phyloP scores from a whole-genome alignment of 2,329 filamentous ascomycete species.

The Monilinia fructicola region DNA sequence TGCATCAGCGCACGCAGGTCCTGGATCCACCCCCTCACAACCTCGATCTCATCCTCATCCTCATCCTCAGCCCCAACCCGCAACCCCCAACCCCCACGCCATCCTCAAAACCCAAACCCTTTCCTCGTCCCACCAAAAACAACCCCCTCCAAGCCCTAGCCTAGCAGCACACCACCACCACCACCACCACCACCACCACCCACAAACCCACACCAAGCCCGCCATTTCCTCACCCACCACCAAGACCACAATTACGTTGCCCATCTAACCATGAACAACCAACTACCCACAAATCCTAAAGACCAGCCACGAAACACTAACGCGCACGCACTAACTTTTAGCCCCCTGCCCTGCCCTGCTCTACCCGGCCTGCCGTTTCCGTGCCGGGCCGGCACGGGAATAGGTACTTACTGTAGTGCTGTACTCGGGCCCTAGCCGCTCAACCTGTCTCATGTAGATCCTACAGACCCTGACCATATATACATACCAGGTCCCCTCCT shows the following conservation, averaged over 20 bases:
- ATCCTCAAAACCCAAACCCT: neutral
- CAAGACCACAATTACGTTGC: too few relatives aligned
- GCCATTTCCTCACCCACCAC: neutral
- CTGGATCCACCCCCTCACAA: constrained; percentile 1
- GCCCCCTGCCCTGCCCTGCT: neutral
- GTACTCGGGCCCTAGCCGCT: constrained; percentile 14
- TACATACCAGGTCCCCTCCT: neutral
- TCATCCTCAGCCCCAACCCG: too few relatives aligned
- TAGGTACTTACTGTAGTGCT: neutral
- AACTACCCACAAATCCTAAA: too few relatives aligned
- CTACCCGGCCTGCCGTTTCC: too few relatives aligned
- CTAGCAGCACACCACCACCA: neutral
- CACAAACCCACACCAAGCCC: neutral
- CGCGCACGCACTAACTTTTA: too few relatives aligned
- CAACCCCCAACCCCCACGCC: too few relatives aligned
- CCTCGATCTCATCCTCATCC: too few relatives aligned
- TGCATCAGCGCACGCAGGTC: constrained; percentile 7
- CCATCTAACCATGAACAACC: neutral
- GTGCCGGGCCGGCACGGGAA: neutral
- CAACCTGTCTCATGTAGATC: constrained; percentile 1
- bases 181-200: too few relatives aligned
- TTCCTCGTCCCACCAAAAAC: neutral
- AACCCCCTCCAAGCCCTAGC: neutral
- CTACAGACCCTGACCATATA: neutral
- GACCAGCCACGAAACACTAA: too few relatives aligned